Evolutionary conservation across 768 basidiomycete species (phyloP), one percentile per base, ranked within the genome.

Genomic region (Boletus sensibilis): DNA sequence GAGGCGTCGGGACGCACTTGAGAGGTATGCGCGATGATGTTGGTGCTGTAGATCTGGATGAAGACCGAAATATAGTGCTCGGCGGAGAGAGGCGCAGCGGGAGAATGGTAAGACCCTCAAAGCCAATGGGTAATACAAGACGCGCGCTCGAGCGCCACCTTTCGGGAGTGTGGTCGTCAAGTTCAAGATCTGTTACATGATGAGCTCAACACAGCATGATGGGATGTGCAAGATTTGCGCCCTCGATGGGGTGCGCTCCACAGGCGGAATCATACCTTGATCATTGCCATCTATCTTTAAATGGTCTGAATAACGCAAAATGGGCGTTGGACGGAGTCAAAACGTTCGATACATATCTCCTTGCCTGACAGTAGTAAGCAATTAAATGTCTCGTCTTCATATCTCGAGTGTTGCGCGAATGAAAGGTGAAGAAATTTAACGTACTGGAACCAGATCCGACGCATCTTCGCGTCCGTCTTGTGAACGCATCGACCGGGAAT

Each of bases 361-460:
- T 43, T 40, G 42, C 16, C 46, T 52, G 51, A 27, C 56, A 27
- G 18, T 43, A 49, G 18, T 14, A 45, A 29, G 21, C 18, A 9
- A 52, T 40, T 31, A 37, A 33, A 43, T 12, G 41, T 41, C 27
- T 21, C 34, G 44, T 41, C 40, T 41, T 55, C 55, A 34, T 45
- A 39, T 38, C 11, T 23, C 20, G 10, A 14, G 41, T 1, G 27
- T 31, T 1, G 34, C 5, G 11, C 27, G 50, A 29, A 29, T 20
- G 45, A 46, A n/a, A 31, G n/a, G 29, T 31, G 29, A 33, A 33
- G 25, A 40, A 55, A 45, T 43, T 44, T 51, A 39, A 62, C 59
- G 56, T 55, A 68, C 56, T 44, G 76, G 73, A 78, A 78, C 79
- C 77, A 81, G 44, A 80, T 75, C 73, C 76, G 47, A 76, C 61